A percentile compares a stretch with the other conserved stretches of the same genome.
phyloP scores from a whole-genome alignment of 441 rosid species.

The Breynia disticha region DNA sequence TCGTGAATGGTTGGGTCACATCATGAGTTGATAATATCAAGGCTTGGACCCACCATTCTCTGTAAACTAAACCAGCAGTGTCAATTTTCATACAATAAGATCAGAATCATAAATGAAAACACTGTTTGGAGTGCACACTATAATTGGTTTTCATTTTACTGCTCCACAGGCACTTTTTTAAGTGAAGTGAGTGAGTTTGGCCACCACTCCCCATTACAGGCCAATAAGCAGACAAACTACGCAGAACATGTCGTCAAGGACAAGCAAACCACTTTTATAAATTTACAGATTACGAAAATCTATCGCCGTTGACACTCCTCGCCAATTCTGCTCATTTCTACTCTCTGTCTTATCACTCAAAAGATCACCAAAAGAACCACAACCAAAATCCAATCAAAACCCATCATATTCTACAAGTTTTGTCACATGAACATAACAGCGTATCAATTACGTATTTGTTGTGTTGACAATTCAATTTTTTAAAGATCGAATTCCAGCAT shows the following conservation, averaged over 20 bases:
- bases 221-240: not conserved
- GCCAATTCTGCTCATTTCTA: conserved; percentile 18
- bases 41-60: conserved; percentile 9
- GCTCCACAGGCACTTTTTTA: too few relatives aligned
- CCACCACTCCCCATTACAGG: too few relatives aligned
- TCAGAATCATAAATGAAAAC: not conserved
- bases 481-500: too few relatives aligned
- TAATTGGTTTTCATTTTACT: too few relatives aligned
- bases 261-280: conserved; percentile 19
- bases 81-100: not conserved
- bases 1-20: conserved; percentile 9
- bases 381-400: not conserved
- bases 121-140: too few relatives aligned
- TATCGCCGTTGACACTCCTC: conserved; percentile 37
- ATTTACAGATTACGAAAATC: conserved; percentile 11
- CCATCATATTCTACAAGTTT: too few relatives aligned
- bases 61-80: not conserved
- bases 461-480: too few relatives aligned
- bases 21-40: not conserved
- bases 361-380: conserved; percentile 14
- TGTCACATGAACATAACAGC: too few relatives aligned
- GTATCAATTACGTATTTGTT: too few relatives aligned
- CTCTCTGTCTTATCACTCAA: conserved; percentile 29
- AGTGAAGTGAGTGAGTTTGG: too few relatives aligned
- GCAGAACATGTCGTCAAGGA: conserved; percentile 20